Evolutionary conservation across 768 basidiomycete species (phyloP).

Genomic region (Candolleomyces efflorescens): DNA sequence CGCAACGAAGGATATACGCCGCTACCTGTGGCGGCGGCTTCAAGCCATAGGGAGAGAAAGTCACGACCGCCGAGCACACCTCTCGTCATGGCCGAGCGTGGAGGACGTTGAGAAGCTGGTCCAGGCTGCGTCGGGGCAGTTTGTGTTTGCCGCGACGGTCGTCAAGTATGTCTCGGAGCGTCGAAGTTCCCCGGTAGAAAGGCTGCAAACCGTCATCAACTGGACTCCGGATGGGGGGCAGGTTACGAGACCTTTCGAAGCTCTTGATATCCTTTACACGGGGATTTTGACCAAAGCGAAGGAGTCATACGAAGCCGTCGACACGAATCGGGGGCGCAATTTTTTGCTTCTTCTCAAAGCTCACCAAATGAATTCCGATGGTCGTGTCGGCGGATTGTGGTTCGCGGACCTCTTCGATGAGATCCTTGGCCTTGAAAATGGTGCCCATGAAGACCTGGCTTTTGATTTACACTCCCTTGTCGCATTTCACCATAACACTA

Average conservation of each 20-base stretch:
- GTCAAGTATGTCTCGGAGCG: slow-evolving; percentile 13
- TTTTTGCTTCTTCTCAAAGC: background rate
- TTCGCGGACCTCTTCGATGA: background rate
- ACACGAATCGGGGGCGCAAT: background rate
- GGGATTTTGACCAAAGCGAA: slow-evolving; percentile 1
- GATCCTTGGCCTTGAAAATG: background rate
- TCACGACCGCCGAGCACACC: background rate
- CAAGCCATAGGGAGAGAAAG: background rate
- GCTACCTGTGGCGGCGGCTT: background rate
- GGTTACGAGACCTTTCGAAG: background rate
- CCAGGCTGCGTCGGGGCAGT: slow-evolving; percentile 9
- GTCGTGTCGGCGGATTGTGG: background rate
- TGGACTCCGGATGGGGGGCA: background rate
- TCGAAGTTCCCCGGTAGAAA: background rate
- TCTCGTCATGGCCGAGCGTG: slow-evolving; percentile 8
- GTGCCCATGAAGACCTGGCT: background rate
- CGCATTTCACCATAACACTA: too few relatives aligned
- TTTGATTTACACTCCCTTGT: background rate
- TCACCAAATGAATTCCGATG: background rate
- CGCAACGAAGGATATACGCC: background rate
- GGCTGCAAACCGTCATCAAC: background rate
- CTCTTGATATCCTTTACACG: slow-evolving; percentile 6
- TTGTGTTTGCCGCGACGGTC: slow-evolving; percentile 10
- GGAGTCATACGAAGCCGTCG: background rate
- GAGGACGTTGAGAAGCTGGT: slow-evolving; percentile 7